A percentile compares a stretch with the other conserved stretches of the same genome.
These are phyloP conservation scores for Biscutella laevigata DNA, from an alignment of 441 rosid species.

Conservation along the genomic window DNA sequence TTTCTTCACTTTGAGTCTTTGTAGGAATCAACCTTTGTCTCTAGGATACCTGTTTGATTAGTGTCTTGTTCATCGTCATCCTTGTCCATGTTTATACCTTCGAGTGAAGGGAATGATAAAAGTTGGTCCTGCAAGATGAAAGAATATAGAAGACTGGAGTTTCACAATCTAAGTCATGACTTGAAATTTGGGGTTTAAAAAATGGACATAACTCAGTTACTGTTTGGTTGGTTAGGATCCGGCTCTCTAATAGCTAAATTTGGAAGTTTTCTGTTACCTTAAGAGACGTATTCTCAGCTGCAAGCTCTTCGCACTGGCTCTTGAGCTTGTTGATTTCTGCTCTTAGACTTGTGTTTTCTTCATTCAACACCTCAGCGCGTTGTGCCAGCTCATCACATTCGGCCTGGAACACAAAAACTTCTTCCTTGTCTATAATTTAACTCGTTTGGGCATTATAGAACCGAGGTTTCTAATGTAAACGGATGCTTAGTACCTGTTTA, in stretches of 20 bases:
- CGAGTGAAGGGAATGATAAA: slow-evolving; percentile 36
- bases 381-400: slow-evolving; percentile 93
- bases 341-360: slow-evolving; percentile 71
- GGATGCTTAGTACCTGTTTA: slow-evolving; percentile 60
- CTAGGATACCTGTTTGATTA: slow-evolving; percentile 13
- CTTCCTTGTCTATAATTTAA: neutral
- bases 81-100: slow-evolving; percentile 44
- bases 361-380: slow-evolving; percentile 69
- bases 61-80: slow-evolving; percentile 41
- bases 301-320: slow-evolving; percentile 67
- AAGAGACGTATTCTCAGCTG: slow-evolving; percentile 54
- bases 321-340: slow-evolving; percentile 65
- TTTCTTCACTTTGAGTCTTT: slow-evolving; percentile 16
- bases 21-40: slow-evolving; percentile 33
- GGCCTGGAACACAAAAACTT: slow-evolving; percentile 47
- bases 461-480: too few species aligned
- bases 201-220: too few species aligned
- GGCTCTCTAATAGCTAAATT: too few species aligned
- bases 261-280: slow-evolving; percentile 57
- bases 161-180: too few species aligned
- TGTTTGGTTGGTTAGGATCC: too few species aligned
- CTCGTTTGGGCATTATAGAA: too few species aligned
- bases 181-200: too few species aligned
- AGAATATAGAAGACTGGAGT: neutral
- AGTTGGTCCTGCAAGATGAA: slow-evolving; percentile 46